Conservation (phyloP, 768 basidiomycete species). For the Boletus subparvulus region DNA sequence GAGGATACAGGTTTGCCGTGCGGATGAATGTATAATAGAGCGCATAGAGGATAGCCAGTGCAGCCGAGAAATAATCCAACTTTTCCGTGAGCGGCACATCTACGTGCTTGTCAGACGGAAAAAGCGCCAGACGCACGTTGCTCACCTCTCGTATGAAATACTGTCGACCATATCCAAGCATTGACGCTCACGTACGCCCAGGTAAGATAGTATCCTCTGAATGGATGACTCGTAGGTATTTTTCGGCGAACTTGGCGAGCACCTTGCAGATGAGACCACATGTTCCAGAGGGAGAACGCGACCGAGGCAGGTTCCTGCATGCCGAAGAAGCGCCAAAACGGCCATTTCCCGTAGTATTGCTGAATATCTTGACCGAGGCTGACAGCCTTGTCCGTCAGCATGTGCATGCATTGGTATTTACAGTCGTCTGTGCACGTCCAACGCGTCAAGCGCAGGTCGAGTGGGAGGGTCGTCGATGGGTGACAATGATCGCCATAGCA, state of each 20-base stretch:
- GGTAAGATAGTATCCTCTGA: slow-evolving; percentile 62
- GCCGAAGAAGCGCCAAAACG: slow-evolving; percentile 84
- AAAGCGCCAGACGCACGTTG: background rate
- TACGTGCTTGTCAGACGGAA: slow-evolving; percentile 29
- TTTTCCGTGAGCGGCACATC: slow-evolving; percentile 85
- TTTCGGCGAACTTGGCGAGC: slow-evolving; percentile 44
- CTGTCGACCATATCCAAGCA: slow-evolving; percentile 88
- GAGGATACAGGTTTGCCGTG: slow-evolving; percentile 68
- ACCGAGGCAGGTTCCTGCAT: slow-evolving; percentile 96
- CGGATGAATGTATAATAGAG: slow-evolving; percentile 79
- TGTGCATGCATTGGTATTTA: slow-evolving; percentile 86
- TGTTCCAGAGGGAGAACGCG: slow-evolving; percentile 83
- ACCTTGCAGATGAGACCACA: slow-evolving; percentile 72
- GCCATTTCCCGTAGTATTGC: slow-evolving; percentile 97
- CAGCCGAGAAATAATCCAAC: slow-evolving; percentile 94
- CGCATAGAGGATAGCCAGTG: slow-evolving; percentile 75
- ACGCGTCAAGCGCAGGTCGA: slow-evolving; percentile 64
- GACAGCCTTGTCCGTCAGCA: slow-evolving; percentile 60
- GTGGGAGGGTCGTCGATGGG: slow-evolving; percentile 41
- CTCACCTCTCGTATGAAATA: slow-evolving; percentile 93
- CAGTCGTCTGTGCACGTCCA: slow-evolving; percentile 92
- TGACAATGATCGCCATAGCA: slow-evolving; percentile 34
- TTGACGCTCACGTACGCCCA: slow-evolving; percentile 78
- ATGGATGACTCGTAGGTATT: slow-evolving; percentile 59
- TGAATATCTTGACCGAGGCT: slow-evolving; percentile 45